These are phyloP conservation scores for Aspergillus sp. DNA, from an alignment of 2,329 filamentous ascomycete species.

Conservation along the genomic window DNA sequence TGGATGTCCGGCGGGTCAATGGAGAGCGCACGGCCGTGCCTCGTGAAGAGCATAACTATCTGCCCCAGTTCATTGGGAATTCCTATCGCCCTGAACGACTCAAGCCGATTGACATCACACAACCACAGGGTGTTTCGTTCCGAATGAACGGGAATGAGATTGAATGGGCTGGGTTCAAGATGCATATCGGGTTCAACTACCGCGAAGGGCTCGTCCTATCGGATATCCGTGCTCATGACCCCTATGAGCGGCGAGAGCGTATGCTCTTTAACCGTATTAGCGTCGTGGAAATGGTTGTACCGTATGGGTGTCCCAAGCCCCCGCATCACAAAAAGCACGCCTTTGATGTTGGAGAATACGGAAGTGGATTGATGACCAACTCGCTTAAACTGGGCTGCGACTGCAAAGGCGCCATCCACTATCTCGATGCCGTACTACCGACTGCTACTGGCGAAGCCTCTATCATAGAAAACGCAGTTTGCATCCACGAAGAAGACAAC, in stretches of 20 bases:
- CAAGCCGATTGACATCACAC: constrained; percentile 23
- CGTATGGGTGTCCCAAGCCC: constrained; percentile 20
- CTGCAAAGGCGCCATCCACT: constrained; percentile 23
- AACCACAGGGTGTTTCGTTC: constrained; percentile 24
- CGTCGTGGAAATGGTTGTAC: constrained; percentile 23
- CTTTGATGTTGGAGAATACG: constrained; percentile 23
- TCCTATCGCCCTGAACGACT: constrained; percentile 19
- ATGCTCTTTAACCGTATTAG: constrained; percentile 25
- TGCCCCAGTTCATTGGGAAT: constrained; percentile 21
- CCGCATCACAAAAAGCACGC: constrained; percentile 25
- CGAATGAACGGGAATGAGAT: constrained; percentile 24
- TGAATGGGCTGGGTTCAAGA: constrained; percentile 24
- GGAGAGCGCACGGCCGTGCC: constrained; percentile 18
- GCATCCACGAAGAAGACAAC: constrained; percentile 26
- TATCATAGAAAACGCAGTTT: constrained; percentile 16
- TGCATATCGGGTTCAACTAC: constrained; percentile 44
- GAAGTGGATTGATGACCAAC: constrained; percentile 22
- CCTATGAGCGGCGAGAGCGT: constrained; percentile 22
- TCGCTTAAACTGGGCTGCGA: constrained; percentile 23
- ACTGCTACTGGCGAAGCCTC: constrained; percentile 17
- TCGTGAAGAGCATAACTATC: constrained; percentile 20
- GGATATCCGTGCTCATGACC: constrained; percentile 30
- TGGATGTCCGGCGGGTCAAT: constrained; percentile 20
- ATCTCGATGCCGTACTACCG: constrained; percentile 21
- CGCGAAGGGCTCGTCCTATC: constrained; percentile 52